Evolutionary conservation across 2,329 filamentous ascomycete genomes (phyloP).

Genomic region (Penicillium sp.): DNA sequence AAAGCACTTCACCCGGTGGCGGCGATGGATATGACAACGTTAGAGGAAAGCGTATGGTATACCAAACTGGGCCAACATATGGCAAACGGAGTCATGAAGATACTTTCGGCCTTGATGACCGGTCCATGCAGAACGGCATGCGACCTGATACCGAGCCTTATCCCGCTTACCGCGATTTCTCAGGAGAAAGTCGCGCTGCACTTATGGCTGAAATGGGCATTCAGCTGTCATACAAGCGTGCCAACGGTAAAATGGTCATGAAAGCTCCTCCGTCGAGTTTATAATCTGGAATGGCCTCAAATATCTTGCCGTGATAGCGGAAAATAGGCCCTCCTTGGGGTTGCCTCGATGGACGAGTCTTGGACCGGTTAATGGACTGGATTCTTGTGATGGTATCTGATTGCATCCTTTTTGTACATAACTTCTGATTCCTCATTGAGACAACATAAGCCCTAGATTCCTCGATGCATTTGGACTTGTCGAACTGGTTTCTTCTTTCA

Average conservation of each 20-base stretch:
- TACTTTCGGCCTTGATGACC: conserved; percentile 40
- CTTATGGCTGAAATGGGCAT: conserved; percentile 27
- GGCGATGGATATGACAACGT: conserved; percentile 24
- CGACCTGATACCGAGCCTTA: conserved; percentile 38
- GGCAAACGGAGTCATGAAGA: conserved; percentile 40
- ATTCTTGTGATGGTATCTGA: conserved; percentile 3
- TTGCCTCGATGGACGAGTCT: neutral
- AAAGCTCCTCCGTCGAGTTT: conserved; percentile 29
- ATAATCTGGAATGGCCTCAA: conserved; percentile 2
- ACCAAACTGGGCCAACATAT: conserved; percentile 29
- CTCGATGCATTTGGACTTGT: conserved; percentile 10
- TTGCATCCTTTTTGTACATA: conserved; percentile 20
- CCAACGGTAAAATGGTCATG: conserved; percentile 35
- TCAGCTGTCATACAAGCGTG: conserved; percentile 37
- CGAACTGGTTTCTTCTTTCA: conserved; percentile 3
- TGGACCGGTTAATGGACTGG: neutral
- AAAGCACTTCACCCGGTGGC: conserved; percentile 22
- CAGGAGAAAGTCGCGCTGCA: conserved; percentile 25
- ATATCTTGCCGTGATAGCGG: neutral
- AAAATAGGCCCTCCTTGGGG: neutral
- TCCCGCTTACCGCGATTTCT: conserved; percentile 26
- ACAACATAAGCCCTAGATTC: conserved; percentile 8
- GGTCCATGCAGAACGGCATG: conserved; percentile 45
- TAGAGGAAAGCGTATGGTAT: conserved; percentile 30
- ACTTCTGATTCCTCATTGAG: conserved; percentile 6